Evolutionary conservation across 139 green algal species (phyloP), one percentile per base, ranked within the genome.

Genomic region (Diplosphaera chodatii): DNA sequence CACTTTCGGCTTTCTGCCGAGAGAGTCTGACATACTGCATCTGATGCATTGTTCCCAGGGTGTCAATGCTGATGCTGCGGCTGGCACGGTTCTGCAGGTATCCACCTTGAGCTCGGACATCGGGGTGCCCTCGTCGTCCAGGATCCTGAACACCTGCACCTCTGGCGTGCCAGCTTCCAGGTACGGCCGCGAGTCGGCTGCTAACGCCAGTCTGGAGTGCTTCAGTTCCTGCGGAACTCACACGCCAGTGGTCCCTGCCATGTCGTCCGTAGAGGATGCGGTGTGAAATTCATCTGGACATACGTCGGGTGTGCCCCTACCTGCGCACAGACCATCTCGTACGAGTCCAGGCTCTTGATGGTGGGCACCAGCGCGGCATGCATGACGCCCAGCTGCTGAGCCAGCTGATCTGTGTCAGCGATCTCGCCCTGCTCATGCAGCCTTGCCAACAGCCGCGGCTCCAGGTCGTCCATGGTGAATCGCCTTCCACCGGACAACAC

Each of bases 271-370:
- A n/a, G n/a, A n/a, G n/a, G n/a, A n/a, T n/a, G n/a, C n/a, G n/a
- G n/a, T n/a, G n/a, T n/a, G n/a, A n/a, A n/a, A n/a, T n/a, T n/a
- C n/a, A n/a, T n/a, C n/a, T n/a, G n/a, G n/a, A n/a, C n/a, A n/a
- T n/a, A n/a, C n/a, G n/a, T n/a, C n/a, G n/a, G n/a, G n/a, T n/a
- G n/a, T n/a, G n/a, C n/a, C n/a, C n/a, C n/a, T 63, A 96, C 92
- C 88, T 96, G 74, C 0, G 78, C 76, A 16, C 63, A 41, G 40
- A 98, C 84, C 70, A 97, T 85, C 66, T 96, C 92, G 32, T 85
- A 73, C 0, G 90, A 74, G 21, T 85, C 33, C 34, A 98, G 76
- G 28, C 84, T 93, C 81, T 96, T 96, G 27, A 98, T 90, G 3
- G 83, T 55, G 22, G 92, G 90, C 23, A 96, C 92, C 0, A 98